Evolutionary conservation across 2,329 filamentous ascomycete genomes (phyloP), one percentile per base, ranked within the genome.

Genomic region (Colletotrichum cereale): DNA sequence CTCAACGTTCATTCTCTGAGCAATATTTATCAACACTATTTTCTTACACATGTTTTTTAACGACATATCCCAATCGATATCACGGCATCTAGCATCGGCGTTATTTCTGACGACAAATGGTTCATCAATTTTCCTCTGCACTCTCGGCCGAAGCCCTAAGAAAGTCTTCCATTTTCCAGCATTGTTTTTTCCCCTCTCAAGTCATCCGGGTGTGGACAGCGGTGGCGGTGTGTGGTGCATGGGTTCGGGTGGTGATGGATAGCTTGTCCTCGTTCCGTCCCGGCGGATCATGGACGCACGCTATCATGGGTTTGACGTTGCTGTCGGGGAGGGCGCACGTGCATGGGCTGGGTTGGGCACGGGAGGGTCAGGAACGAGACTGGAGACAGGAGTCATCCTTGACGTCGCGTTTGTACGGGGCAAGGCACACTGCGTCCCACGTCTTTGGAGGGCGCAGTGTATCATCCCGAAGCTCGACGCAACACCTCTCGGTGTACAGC

Each of bases 41-140:
- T 60, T 63, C 53, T 62, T 65, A 65, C 71, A 71, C 31, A 66
- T 67, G 52, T 48, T 73, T 66, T 67, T 62, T 63, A 56, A 67
- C 62, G 71, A 72, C 40, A 8, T 12, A 5, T 55, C 44, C 12
- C 55, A 67, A 65, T 65, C 70, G 55, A 55, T 73, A 56, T 69
- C 70, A 70, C 65, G 72, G 72, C 72, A 73, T 73, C 69, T 42
- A 73, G 72, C 72, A 73, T 69, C 65, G 72, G 72, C 69, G 69
- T 73, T 73, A 47, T 72, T 69, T 55, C 47, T 55, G 38, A 71
- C 66, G 66, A 71, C n/a, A 62, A 50, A 40, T 29, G 29, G 42
- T 62, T 16, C 42, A n/a, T 71, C 44, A 24, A 53, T 16, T 62
- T 61, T 65, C 50, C 40, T 42, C 16, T 38, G 34, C 60, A 56